These are phyloP conservation scores for Stemphylium vesicarium DNA, from an alignment of 2,329 filamentous ascomycete species.

Conservation along the genomic window DNA sequence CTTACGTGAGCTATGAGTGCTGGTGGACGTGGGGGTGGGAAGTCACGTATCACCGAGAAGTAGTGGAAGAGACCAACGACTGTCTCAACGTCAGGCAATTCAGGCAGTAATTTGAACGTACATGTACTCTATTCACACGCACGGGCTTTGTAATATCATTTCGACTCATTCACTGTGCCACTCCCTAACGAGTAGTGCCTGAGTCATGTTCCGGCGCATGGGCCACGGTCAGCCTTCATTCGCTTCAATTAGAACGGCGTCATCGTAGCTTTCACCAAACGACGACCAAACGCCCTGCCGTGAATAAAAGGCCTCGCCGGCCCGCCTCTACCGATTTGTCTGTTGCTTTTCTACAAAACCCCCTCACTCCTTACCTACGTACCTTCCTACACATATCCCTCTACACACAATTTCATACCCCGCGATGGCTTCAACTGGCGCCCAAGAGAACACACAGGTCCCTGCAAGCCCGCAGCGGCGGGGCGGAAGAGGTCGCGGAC, in stretches of 20 bases:
- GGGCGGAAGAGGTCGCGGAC: conserved; percentile 39
- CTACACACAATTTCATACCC: conserved; percentile 23
- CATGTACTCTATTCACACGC: too few species aligned
- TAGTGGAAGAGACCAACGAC: background rate
- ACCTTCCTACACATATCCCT: conserved; percentile 3
- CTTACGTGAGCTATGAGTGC: conserved; percentile 47
- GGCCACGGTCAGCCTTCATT: conserved; percentile 24
- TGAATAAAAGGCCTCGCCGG: conserved; percentile 27
- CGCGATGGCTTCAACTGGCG: conserved; percentile 42
- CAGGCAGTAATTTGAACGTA: background rate
- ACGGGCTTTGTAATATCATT: conserved; percentile 16
- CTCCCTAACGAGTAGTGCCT: conserved; percentile 14
- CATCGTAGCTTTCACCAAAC: conserved; percentile 32
- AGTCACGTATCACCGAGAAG: background rate
- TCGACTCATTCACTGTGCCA: conserved; percentile 35
- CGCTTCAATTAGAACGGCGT: conserved; percentile 35
- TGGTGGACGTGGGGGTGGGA: background rate
- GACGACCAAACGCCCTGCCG: conserved; percentile 15
- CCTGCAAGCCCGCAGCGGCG: conserved; percentile 37
- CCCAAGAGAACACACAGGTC: conserved; percentile 31
- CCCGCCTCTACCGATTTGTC: conserved; percentile 7
- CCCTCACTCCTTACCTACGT: background rate
- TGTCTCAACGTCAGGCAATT: background rate
- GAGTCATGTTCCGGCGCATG: conserved; percentile 17
- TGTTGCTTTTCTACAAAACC: background rate